Evolutionary conservation across 352 stramenopile genomes (phyloP), one percentile per base, ranked within the genome.

Genomic region (Phytophthora tentaculata): DNA sequence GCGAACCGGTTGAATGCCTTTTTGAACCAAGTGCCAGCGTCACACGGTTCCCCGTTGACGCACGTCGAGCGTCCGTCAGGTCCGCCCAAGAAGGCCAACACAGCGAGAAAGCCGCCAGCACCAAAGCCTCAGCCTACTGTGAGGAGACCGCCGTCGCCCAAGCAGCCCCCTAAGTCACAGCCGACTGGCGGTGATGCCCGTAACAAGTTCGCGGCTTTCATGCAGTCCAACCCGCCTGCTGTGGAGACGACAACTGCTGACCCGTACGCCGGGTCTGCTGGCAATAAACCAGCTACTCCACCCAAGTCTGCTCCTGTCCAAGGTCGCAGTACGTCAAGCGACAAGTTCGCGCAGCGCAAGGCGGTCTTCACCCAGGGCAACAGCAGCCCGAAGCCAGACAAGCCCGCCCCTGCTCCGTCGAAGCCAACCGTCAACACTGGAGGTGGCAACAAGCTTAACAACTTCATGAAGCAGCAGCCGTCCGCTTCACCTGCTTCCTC

Each of bases 131-230:
- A 60, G 10, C 70, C 64, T 8, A 72, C 52, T 20, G 64, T 73
- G 1, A 69, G 53, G 26, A 69, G 58, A 29, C 69, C 69, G 0
- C 57, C 60, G 16, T 76, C 69, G 3, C 69, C 69, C 3, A 73
- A 76, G 20, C 56, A 81, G 35, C 58, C 67, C 20, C 69, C 72
- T 3, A 68, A 61, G 37, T 67, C 65, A 16, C 29, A 59, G 13
- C 66, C 65, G 7, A 71, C 39, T 2, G 49, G 47, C 6, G 57
- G 63, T 17, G 73, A 90, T 17, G 57, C 80, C 9, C 84, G 83
- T 45, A 90, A 89, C 67, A 95, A 95, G 63, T 91, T 95, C 50
- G 83, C 86, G 22, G 83, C 83, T 20, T 95, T 95, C 56, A 90
- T 95, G 82, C 79, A 82, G 48, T 73, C 83, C n/a, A 91, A 91